Base-by-base conservation (phyloP, 106 monocot genomes). In the Posidonia australis region DNA sequence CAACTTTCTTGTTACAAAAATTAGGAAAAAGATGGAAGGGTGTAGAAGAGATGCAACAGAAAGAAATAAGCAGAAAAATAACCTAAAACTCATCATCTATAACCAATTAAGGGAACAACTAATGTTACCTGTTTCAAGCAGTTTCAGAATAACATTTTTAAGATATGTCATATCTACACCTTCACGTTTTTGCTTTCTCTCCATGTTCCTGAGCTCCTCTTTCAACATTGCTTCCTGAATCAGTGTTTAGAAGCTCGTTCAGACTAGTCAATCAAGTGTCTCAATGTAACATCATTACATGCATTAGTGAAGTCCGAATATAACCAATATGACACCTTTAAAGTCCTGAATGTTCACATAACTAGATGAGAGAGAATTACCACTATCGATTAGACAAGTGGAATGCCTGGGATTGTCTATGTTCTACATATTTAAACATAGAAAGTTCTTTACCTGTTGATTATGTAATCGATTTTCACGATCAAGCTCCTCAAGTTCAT, bases 401-500 rank as follows among this genome's bases (percentile, higher is more conserved):
- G 26, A 28, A 16, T 14, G 9, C 27, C 13, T 25, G 27, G 3
- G 13, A 57, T 16, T 3, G 16, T n/a, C 13, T 14, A 57, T 14
- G 26, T 14, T 1, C 57, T 57, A 27, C 16, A 2, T 54, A 21
- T 25, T 16, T 5, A 57, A 57, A 57, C 9, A 27, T 25, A 2
- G 14, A 28, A 17, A 5, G 64, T 36, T 29, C 48, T 54, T 41
- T 62, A 86, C 96, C 86, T 96, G 90, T 69, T 96, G 96, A 67
- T 46, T 67, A 32, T 85, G 96, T 41, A 96, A 81, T 60, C 87
- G 86, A 70, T 96, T 96, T 77, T 96, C 96, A 51, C 72, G 86
- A 36, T 96, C 96, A 71, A 96, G 87, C 78, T 96, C 96, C 63
- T 90, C 96, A 73, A 90, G 87, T 70, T 96, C 96, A 62, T 96